phyloP scores from a whole-genome alignment of 2,329 filamentous ascomycete genomes.

The Nothophoma quercina region DNA sequence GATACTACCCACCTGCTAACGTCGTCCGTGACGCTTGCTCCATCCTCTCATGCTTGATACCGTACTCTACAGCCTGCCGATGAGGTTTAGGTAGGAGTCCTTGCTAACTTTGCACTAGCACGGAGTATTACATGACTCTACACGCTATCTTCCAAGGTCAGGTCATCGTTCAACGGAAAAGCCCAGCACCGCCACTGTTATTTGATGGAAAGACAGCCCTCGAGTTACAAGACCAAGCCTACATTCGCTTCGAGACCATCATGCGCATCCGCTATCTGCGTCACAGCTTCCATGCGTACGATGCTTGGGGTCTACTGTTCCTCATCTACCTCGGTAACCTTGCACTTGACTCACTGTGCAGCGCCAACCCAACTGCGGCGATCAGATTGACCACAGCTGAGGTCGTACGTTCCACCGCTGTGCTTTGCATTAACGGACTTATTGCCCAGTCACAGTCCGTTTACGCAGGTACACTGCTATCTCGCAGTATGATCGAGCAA shows the following conservation, averaged over 20 bases:
- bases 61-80: too few species aligned
- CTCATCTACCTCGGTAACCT: constrained; percentile 13
- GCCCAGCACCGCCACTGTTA: background rate
- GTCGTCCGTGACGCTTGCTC: too few species aligned
- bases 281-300: constrained; percentile 9
- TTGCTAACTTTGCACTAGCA: background rate
- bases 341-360: constrained; percentile 1
- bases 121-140: constrained; percentile 6
- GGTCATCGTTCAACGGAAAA: background rate
- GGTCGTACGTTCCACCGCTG: constrained; percentile 2
- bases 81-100: too few species aligned
- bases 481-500: constrained; percentile 6
- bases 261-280: constrained; percentile 5
- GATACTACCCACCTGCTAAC: too few species aligned
- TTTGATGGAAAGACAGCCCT: constrained; percentile 7
- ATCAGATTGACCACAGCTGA: background rate
- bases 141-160: constrained; percentile 9
- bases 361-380: background rate
- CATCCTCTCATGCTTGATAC: too few species aligned
- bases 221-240: constrained; percentile 1
- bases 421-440: constrained; percentile 9
- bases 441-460: constrained; percentile 2
- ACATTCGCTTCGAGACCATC: constrained; percentile 10
- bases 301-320: constrained; percentile 6
- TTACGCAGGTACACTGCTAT: constrained; percentile 7